Evolutionary conservation across 2,329 filamentous ascomycete species (phyloP), one percentile per base, ranked within the genome.

Genomic region (Fusarium sp.): DNA sequence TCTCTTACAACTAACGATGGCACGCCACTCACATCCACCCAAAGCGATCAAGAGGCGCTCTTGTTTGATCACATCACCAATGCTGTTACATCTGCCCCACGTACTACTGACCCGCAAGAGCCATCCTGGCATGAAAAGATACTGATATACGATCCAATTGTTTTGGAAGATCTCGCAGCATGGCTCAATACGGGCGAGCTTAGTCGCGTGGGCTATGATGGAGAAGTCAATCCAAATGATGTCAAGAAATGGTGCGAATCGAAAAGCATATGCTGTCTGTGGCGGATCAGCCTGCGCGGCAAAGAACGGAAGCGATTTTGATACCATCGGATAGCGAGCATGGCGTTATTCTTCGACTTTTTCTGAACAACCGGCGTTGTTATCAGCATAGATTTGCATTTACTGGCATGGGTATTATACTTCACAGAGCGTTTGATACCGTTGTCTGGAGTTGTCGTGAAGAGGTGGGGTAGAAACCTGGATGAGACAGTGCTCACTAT

Each of bases 51-150:
- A 49, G 84, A 89, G 72, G 73, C 82, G 1, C 79, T 77, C 0
- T 76, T 90, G 31, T 90, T 90, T 70, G 76, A 78, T 33, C 81
- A 85, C 72, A 90, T 92, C 58, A 88, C 87, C 1, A 83, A 84
- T 44, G 90, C 90, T 2, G 83, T 92, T 15, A 87, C 78, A 14
- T 83, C 83, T 2, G 84, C 86, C 8, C 86, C 89, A 7, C 85
- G 84, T 18, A 85, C 88, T 1, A 84, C 77, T 8, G 84, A 91
- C 72, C 82, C 86, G 2, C 72, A 73, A 12, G 80, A 87, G 6
- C 90, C 90, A 20, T 94, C 90, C 5, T 98, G 95, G 94, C 88
- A 97, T 76, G 94, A 98, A 82, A 97, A 95, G 83, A 98, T 99
- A 52, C 85, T 98, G 11, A 90, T 98, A 80, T 98, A 97, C 80